Percentiles rank a stretch among this genome's conserved stretches.
Evolutionary conservation across 2,329 filamentous ascomycete genomes (phyloP).

Genomic region (Cryphonectria carpinicola): DNA sequence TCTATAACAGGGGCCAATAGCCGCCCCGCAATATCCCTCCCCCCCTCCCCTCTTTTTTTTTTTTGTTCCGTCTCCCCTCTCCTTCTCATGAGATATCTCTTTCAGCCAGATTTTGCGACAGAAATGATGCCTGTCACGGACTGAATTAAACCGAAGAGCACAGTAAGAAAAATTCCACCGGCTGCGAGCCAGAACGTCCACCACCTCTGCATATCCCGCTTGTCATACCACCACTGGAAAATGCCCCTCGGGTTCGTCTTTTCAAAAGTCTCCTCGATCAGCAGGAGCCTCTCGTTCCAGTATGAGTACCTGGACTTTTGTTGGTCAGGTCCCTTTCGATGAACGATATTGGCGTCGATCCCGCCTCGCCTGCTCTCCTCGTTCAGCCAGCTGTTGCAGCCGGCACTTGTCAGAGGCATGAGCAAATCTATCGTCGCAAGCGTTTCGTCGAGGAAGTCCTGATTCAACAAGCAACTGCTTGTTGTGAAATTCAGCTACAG

Average conservation of each 20-base stretch:
- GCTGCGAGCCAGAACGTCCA: neutral
- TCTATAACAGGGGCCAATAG: too few species aligned
- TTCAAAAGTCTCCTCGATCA: constrained; percentile 1
- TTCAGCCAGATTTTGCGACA: neutral
- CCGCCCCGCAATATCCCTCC: too few species aligned
- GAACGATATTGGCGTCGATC: neutral
- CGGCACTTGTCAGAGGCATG: neutral
- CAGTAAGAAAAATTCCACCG: constrained; percentile 3
- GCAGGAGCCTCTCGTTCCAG: neutral
- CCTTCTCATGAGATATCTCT: neutral
- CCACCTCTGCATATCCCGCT: neutral
- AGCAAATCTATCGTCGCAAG: constrained; percentile 2
- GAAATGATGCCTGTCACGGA: constrained; percentile 2
- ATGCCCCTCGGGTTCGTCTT: neutral
- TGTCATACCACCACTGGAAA: constrained; percentile 10
- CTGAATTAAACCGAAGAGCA: constrained; percentile 1
- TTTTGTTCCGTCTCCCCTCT: too few species aligned
- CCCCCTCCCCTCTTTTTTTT: too few species aligned
- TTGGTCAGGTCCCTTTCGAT: neutral
- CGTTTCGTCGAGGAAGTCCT: neutral
- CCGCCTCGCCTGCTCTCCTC: neutral
- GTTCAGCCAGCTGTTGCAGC: neutral
- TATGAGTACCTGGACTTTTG: neutral
- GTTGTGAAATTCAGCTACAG: neutral
- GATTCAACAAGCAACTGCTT: neutral